Evolutionary conservation across 2,329 filamentous ascomycete genomes (phyloP), one percentile per base, ranked within the genome.

Genomic region (Ceratocystis eucalypticola): DNA sequence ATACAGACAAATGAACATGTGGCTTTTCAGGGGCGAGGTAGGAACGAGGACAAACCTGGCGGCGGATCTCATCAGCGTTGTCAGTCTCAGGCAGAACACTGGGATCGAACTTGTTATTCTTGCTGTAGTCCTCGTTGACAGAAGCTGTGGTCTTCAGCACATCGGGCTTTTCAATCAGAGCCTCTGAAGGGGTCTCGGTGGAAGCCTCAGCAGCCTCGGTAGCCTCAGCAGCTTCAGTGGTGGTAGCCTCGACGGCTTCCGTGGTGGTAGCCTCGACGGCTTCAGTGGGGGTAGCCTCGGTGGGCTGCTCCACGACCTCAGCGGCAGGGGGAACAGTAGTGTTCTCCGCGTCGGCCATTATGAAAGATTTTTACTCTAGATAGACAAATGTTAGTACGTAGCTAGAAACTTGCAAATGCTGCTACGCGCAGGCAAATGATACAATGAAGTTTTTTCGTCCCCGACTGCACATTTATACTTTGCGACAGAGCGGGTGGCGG

Each of bases 21-120:
- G 25, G n/a, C 22, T 46, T 33, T 10, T 7, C 5, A 5, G n/a
- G 4, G 28, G n/a, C 12, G n/a, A 5, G 7, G 15, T 22, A 7
- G 20, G 17, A 30, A 57, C 45, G 53, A 22, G 59, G 55, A 69
- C 74, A 74, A 79, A 89, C 88, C 82, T 95, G 92, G 73, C 87
- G 87, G 74, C 90, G 88, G 72, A 96, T 96, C 76, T 88, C 84
- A 28, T 80, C 81, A 1, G 88, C 88, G 75, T 96, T 89, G 71
- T 88, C 85, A 28, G 87, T 88, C 73, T 90, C 86, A 65, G 85
- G 78, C 70, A 84, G 82, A 45, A 79, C 75, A 62, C 84, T 85
- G 62, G 89, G 82, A 72, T 91, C 86, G 67, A 87, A 89, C 76
- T 89, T 90, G 75, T 80, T 80, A 71, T 88, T 87, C 71, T 84